Conservation (phyloP, 805 yeast species). For the Metschnikowia vanudenii region DNA sequence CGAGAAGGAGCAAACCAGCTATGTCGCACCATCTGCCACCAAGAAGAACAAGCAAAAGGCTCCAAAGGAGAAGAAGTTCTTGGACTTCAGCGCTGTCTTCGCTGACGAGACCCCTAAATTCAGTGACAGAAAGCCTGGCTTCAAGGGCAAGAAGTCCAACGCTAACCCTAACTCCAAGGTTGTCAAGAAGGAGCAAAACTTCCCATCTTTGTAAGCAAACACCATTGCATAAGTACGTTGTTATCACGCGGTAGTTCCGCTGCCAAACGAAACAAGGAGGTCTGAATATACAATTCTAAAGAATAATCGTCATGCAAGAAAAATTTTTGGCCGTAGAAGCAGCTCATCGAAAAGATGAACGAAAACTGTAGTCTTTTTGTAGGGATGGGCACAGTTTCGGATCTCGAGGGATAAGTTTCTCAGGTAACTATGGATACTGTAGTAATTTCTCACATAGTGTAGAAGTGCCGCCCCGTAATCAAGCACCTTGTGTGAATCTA, state of each 20-base stretch:
- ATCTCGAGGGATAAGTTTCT: too few species aligned
- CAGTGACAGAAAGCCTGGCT: constrained; percentile 19
- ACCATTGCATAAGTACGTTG: background rate
- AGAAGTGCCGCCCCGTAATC: too few species aligned
- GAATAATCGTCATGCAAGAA: background rate
- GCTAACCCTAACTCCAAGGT: constrained; percentile 25
- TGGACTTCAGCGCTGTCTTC: constrained; percentile 73
- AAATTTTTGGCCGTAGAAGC: background rate
- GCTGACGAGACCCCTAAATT: constrained; percentile 48
- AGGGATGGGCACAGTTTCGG: too few species aligned
- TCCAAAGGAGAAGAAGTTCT: constrained; percentile 74
- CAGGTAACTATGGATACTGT: too few species aligned
- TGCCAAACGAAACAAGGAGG: background rate
- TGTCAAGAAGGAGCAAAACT: constrained; percentile 57
- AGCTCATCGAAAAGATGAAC: too few species aligned
- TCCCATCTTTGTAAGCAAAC: constrained; percentile 58
- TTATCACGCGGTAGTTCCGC: background rate
- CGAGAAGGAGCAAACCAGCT: constrained; percentile 55
- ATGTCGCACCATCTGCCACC: constrained; percentile 56
- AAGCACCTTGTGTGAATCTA: too few species aligned
- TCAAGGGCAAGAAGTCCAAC: constrained; percentile 27
- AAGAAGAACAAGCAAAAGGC: constrained; percentile 73
- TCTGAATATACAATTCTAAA: constrained; percentile 9
- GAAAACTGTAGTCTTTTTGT: background rate
- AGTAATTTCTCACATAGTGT: too few species aligned